phyloP scores from a whole-genome alignment of 805 yeast species.

The Wickerhamiella hasegawae region DNA sequence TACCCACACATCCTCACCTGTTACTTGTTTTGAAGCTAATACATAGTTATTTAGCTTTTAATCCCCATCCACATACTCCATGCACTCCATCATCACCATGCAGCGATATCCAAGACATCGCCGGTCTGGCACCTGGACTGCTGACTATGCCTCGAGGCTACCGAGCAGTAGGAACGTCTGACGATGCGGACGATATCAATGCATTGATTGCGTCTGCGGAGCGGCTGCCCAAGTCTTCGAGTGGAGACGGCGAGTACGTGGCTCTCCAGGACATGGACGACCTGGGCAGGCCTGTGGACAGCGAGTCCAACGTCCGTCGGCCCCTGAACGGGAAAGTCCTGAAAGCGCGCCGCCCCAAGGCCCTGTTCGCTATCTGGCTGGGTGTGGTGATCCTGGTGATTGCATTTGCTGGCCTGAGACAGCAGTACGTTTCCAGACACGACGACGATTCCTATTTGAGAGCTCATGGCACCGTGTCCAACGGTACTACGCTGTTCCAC shows the following conservation, averaged over 20 bases:
- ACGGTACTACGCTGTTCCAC: constrained; percentile 53
- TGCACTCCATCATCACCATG: too few relatives aligned
- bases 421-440: not conserved
- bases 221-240: too few relatives aligned
- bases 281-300: constrained; percentile 6
- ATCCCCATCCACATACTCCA: too few relatives aligned
- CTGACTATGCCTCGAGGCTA: too few relatives aligned
- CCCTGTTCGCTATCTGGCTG: constrained; percentile 1
- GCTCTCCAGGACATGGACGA: constrained; percentile 13
- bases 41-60: too few relatives aligned
- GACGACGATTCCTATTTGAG: constrained; percentile 1
- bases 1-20: too few relatives aligned
- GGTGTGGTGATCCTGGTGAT: constrained; percentile 5
- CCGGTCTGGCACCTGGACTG: too few relatives aligned
- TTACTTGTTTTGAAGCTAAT: too few relatives aligned
- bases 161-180: too few relatives aligned
- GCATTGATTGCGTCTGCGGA: too few relatives aligned
- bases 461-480: constrained; percentile 19
- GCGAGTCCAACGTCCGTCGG: not conserved
- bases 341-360: constrained; percentile 1
- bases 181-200: too few relatives aligned
- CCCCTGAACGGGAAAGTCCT: not conserved
- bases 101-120: too few relatives aligned
- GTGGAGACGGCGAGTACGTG: constrained; percentile 13
- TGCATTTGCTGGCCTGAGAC: constrained; percentile 1